Conservation (phyloP, 305 asterid genomes). For the Monarda citriodora region DNA sequence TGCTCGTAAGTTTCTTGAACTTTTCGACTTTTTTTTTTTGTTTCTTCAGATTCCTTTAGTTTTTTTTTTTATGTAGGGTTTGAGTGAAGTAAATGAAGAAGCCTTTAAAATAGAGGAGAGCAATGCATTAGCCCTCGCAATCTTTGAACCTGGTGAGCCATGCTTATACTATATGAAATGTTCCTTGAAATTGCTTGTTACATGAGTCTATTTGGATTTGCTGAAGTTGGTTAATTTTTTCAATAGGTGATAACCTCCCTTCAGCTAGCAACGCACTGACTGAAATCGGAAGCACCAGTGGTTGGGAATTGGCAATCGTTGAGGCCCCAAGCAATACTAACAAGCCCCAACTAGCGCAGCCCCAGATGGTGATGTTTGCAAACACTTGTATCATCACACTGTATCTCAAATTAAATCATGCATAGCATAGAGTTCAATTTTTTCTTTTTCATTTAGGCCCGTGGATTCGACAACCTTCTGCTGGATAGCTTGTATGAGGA, state of each 20-base stretch:
- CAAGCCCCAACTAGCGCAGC: slow-evolving; percentile 35
- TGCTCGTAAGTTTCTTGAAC: slow-evolving; percentile 43
- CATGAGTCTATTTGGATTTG: no score
- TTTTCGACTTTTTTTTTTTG: background rate
- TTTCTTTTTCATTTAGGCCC: slow-evolving; percentile 40
- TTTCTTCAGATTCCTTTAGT: background rate
- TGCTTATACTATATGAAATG: no score
- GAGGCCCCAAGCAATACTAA: slow-evolving; percentile 60
- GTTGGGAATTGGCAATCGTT: slow-evolving; percentile 93
- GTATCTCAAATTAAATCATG: background rate
- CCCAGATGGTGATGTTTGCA: slow-evolving; percentile 38
- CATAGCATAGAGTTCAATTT: background rate
- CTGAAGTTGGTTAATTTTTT: background rate
- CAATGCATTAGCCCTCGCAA: slow-evolving; percentile 89
- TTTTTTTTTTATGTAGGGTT: slow-evolving; percentile 38
- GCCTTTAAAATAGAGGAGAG: slow-evolving; percentile 59
- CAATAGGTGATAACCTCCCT: slow-evolving; percentile 43
- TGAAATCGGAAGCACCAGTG: slow-evolving; percentile 51
- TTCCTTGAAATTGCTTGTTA: background rate
- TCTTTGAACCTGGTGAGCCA: slow-evolving; percentile 59
- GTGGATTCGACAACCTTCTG: slow-evolving; percentile 82
- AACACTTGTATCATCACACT: background rate
- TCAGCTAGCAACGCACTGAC: slow-evolving; percentile 22
- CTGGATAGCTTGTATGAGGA: slow-evolving; percentile 92
- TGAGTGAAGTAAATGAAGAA: slow-evolving; percentile 50